These are phyloP conservation scores for Yamadazyma aaseri DNA, from an alignment of 1,139 yeast genomes.

Conservation along the genomic window DNA sequence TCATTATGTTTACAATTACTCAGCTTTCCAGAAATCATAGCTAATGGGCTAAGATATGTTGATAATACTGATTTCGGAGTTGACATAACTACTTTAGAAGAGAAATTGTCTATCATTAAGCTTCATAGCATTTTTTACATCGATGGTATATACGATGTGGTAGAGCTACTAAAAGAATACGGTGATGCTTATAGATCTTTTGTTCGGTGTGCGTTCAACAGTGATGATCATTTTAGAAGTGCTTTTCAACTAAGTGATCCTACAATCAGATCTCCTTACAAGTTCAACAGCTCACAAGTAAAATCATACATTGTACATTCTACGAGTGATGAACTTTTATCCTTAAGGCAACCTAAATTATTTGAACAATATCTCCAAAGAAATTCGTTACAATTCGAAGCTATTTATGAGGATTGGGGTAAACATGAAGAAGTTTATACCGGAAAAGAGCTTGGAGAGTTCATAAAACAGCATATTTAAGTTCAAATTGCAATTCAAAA, in stretches of 20 bases:
- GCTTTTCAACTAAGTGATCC: conserved; percentile 26
- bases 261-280: conserved; percentile 5
- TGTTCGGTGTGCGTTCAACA: conserved; percentile 33
- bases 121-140: conserved; percentile 22
- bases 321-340: conserved; percentile 33
- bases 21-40: conserved; percentile 22
- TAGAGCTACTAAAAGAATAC: conserved; percentile 33
- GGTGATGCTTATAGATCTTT: conserved; percentile 29
- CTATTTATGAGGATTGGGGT: conserved; percentile 27
- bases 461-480: conserved; percentile 7
- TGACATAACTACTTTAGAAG: conserved; percentile 1
- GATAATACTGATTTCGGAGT: background rate
- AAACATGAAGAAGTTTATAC: conserved; percentile 35
- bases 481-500: too few relatives aligned
- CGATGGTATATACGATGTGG: conserved; percentile 42
- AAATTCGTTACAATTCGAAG: conserved; percentile 6
- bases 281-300: conserved; percentile 5
- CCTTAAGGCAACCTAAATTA: conserved; percentile 22
- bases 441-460: conserved; percentile 19
- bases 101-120: conserved; percentile 6
- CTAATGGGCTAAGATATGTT: conserved; percentile 13
- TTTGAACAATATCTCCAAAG: conserved; percentile 18
- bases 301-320: conserved; percentile 27
- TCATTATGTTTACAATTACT: conserved; percentile 61
- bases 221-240: conserved; percentile 17